Evolutionary conservation across 2,329 filamentous ascomycete species (phyloP), one percentile per base, ranked within the genome.

Genomic region (Clonostachys chloroleuca): DNA sequence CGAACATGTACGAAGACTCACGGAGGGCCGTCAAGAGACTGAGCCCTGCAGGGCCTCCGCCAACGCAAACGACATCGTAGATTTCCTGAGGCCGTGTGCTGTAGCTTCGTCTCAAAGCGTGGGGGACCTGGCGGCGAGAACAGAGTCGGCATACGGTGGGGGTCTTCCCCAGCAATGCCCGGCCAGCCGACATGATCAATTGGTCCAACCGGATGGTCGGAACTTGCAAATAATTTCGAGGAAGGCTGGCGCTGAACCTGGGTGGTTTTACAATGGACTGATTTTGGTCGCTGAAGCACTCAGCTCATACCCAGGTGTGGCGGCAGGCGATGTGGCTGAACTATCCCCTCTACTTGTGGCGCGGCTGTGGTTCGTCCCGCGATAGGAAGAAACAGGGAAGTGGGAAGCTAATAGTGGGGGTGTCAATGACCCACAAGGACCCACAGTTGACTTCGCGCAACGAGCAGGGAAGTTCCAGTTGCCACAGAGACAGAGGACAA

Each of bases 51-150:
- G 92, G 91, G 6, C 92, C 91, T 51, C 91, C 92, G 51, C 91
- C 91, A 46, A 96, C 87, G 59, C 90, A 94, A 52, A 96, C 89
- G 34, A 96, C 87, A 78, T 96, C 91, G 72, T 94, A 96, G 58
- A 96, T 84, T 54, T 95, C 88, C 12, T 83, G 81, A 12, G 67
- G 57, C 12, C 63, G 52, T 40, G 65, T 73, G 20, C 73, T 64
- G 49, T 73, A 79, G 37, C 65, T 55, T 49, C 74, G 62, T 49
- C 62, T 63, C 24, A 60, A 51, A 49, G 67, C 67, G 37, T 55
- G 57, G 46, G 60, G 62, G n/a, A 64, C 24, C 24, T 30, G 49
- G 49, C 61, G 64, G 30, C 62, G 69, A 44, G 65, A 68, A 54
- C 77, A 80, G 57, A 67, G 70, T 44, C 62, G 66, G 58, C 77